Evolutionary conservation across 495 filamentous ascomycete species (phyloP).

Genomic region (Geopyxis carbonaria): DNA sequence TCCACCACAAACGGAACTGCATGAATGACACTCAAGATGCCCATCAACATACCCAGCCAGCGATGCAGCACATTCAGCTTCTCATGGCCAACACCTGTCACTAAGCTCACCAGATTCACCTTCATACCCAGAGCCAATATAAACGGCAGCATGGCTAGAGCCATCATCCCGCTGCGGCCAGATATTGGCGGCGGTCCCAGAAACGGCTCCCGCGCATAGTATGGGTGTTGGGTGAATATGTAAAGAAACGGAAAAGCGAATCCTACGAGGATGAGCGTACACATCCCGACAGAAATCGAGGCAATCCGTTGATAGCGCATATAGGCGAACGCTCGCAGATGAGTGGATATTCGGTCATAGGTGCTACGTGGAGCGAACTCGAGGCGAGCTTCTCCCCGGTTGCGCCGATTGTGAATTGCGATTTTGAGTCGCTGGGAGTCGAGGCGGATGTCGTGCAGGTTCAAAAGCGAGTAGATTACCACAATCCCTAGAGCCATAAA

Average conservation of each 20-base stretch:
- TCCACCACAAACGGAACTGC: constrained; percentile 79
- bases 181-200: constrained; percentile 81
- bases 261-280: constrained; percentile 17
- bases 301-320: constrained; percentile 13
- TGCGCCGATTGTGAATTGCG: constrained; percentile 11
- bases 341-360: constrained; percentile 19
- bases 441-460: constrained; percentile 21
- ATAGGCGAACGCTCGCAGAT: constrained; percentile 22
- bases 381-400: neutral
- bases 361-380: constrained; percentile 12
- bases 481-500: constrained; percentile 20
- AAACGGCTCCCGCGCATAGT: constrained; percentile 14
- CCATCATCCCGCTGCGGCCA: constrained; percentile 81
- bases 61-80: constrained; percentile 83
- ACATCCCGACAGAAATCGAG: constrained; percentile 16
- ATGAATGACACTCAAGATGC: constrained; percentile 69
- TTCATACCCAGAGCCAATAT: constrained; percentile 82
- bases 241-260: constrained; percentile 21
- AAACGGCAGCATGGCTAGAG: constrained; percentile 87
- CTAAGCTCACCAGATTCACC: constrained; percentile 64
- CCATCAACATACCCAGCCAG: constrained; percentile 76
- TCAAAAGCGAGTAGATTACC: constrained; percentile 21
- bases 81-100: constrained; percentile 87
- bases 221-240: constrained; percentile 21
- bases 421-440: constrained; percentile 18